These are phyloP conservation scores for Trichoderma asperelloides DNA, from an alignment of 495 filamentous ascomycete species.

Conservation along the genomic window DNA sequence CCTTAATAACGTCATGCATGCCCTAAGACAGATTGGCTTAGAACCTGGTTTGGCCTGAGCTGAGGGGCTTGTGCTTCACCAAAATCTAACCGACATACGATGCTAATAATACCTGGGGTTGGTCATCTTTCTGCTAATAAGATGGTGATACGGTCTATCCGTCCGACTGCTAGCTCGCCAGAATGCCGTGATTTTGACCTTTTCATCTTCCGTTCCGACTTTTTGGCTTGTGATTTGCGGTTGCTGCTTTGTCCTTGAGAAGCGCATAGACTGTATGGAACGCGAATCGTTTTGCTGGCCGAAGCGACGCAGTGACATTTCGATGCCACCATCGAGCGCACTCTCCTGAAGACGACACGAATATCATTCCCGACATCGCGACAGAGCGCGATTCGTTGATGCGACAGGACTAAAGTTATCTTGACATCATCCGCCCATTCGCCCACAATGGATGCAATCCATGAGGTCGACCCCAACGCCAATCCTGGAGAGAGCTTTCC, in stretches of 20 bases:
- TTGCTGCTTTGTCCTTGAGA: too few species aligned
- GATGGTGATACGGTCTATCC: background rate
- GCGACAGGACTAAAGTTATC: too few species aligned
- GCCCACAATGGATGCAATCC: background rate
- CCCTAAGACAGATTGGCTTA: background rate
- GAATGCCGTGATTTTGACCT: background rate
- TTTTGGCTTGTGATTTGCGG: too few species aligned
- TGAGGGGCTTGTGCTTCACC: background rate
- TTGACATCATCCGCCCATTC: background rate
- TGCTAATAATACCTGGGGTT: background rate
- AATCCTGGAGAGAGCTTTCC: background rate
- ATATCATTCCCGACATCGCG: too few species aligned
- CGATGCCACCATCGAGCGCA: too few species aligned
- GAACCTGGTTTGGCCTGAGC: background rate
- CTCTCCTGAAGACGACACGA: too few species aligned
- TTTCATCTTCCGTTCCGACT: background rate
- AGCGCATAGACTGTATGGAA: too few species aligned
- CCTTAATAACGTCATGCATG: background rate
- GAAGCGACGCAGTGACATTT: too few species aligned
- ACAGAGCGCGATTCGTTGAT: too few species aligned
- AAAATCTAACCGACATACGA: background rate
- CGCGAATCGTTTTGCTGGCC: too few species aligned
- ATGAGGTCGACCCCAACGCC: background rate
- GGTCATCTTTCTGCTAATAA: background rate
- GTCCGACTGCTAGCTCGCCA: background rate